A percentile compares a stretch with the other conserved stretches of the same genome.
These are phyloP conservation scores for Trypanosoma melophagium DNA, from an alignment of 208 protist genomes.

Conservation along the genomic window DNA sequence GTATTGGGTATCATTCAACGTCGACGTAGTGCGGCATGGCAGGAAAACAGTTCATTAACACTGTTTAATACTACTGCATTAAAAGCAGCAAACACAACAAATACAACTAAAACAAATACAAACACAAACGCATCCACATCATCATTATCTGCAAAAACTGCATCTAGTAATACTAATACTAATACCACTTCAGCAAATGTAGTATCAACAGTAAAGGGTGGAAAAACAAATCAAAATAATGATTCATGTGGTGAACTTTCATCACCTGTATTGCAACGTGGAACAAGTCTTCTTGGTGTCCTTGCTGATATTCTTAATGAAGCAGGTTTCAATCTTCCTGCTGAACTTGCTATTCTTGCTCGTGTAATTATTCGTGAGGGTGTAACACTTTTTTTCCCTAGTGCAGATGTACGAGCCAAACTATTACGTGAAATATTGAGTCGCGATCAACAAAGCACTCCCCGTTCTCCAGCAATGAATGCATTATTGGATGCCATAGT, in stretches of 20 bases:
- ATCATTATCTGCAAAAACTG: neutral
- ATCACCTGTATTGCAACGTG: conserved; percentile 1
- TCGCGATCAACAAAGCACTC: conserved; percentile 10
- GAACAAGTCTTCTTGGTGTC: conserved; percentile 53
- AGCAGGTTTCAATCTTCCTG: conserved; percentile 47
- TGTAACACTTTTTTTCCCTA: conserved; percentile 78
- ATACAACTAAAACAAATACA: too few relatives aligned
- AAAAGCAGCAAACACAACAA: too few relatives aligned
- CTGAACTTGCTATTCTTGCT: conserved; percentile 47
- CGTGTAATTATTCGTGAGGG: conserved; percentile 58
- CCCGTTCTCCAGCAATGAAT: conserved; percentile 23
- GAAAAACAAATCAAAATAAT: neutral
- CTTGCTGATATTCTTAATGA: conserved; percentile 80
- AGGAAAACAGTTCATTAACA: neutral
- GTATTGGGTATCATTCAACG: conserved; percentile 30
- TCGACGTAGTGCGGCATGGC: conserved; percentile 15
- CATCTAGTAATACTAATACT: neutral
- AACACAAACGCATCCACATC: neutral
- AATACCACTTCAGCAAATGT: conserved; percentile 1
- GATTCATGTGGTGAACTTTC: neutral
- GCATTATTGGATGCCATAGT: conserved; percentile 31
- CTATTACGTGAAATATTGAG: conserved; percentile 69
- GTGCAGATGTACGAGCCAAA: conserved; percentile 46
- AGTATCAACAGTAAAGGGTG: neutral
- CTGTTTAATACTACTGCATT: too few relatives aligned